These are phyloP conservation scores for Beauveria sp. DNA, from an alignment of 2,329 filamentous ascomycete genomes.

Conservation along the genomic window DNA sequence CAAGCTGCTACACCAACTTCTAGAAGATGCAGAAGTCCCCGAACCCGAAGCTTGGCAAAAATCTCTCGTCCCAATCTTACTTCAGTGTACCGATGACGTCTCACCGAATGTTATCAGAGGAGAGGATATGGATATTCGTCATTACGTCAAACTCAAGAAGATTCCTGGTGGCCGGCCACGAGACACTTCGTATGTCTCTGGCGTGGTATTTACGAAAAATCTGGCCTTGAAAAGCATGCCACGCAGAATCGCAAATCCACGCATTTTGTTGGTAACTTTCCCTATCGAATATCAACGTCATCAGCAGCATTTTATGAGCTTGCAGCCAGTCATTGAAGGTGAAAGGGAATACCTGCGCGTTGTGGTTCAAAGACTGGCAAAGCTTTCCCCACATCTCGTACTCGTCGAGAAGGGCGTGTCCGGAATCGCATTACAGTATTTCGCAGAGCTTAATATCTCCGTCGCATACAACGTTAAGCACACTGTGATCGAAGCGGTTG, in stretches of 20 bases:
- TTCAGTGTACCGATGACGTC: constrained; percentile 89
- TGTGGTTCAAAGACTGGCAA: constrained; percentile 83
- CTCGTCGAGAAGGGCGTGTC: constrained; percentile 92
- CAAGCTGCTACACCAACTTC: constrained; percentile 72
- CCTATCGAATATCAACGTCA: constrained; percentile 93
- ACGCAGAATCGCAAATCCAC: constrained; percentile 71
- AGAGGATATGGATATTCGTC: constrained; percentile 93
- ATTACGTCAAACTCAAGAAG: constrained; percentile 96
- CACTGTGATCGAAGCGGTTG: constrained; percentile 90
- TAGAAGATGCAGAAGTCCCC: constrained; percentile 68
- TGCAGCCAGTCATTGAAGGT: constrained; percentile 93
- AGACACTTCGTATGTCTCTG: constrained; percentile 93
- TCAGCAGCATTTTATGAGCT: constrained; percentile 85
- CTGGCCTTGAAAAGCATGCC: constrained; percentile 95
- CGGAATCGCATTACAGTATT: constrained; percentile 78
- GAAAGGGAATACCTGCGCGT: constrained; percentile 90
- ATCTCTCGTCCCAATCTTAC: constrained; percentile 79
- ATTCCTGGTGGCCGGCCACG: constrained; percentile 84
- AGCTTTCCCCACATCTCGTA: constrained; percentile 74
- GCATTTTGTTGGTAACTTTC: constrained; percentile 89
- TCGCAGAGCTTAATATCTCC: constrained; percentile 82
- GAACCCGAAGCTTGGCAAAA: constrained; percentile 78
- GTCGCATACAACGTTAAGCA: constrained; percentile 96
- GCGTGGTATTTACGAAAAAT: constrained; percentile 96
- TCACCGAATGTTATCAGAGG: constrained; percentile 84